Evolutionary conservation across 768 basidiomycete species (phyloP).

Genomic region (Tulasnella sp.): DNA sequence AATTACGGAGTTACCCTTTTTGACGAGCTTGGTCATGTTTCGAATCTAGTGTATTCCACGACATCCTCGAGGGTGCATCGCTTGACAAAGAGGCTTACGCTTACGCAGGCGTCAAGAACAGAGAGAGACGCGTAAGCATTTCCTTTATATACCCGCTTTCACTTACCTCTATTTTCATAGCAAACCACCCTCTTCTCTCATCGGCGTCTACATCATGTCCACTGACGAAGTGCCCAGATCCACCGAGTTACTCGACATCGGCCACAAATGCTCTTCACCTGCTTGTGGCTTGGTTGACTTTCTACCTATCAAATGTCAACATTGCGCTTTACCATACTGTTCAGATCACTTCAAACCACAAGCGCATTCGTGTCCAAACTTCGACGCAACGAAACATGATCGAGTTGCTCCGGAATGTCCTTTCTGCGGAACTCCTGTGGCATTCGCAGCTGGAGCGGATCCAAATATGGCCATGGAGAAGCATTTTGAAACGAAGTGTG

Average conservation of each 20-base stretch:
- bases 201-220: no score
- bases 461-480: slow-evolving; percentile 71
- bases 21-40: no score
- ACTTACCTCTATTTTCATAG: no score
- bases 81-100: no score
- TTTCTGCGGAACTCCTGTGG: slow-evolving; percentile 60
- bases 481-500: slow-evolving; percentile 55
- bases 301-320: slow-evolving; percentile 75
- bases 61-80: no score
- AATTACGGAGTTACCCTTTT: no score
- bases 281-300: slow-evolving; percentile 68
- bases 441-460: slow-evolving; percentile 63
- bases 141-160: no score
- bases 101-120: no score
- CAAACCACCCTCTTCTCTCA: no score
- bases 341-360: slow-evolving; percentile 64
- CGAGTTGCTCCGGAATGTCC: slow-evolving; percentile 69
- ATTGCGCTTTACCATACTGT: slow-evolving; percentile 57
- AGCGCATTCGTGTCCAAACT: slow-evolving; percentile 53
- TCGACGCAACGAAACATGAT: slow-evolving; percentile 56
- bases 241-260: slow-evolving; percentile 52
- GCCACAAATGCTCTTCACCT: slow-evolving; percentile 55
- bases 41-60: no score
- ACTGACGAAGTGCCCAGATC: no score
- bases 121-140: no score